A percentile compares a stretch with the other conserved stretches of the same genome.
phyloP scores from a whole-genome alignment of 148 eudicot species.

The Vaccinium myrtillus region DNA sequence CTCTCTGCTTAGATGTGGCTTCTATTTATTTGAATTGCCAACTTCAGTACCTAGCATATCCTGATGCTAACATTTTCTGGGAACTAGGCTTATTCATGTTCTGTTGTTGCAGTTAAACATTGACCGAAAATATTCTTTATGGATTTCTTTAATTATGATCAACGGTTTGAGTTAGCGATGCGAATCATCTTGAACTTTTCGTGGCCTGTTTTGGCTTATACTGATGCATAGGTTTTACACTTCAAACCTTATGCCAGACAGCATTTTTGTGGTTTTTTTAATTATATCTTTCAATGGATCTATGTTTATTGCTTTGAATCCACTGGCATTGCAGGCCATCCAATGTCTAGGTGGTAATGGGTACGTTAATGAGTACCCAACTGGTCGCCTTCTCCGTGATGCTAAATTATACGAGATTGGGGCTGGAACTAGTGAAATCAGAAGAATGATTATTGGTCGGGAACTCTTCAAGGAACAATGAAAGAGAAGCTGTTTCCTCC shows the following conservation, averaged over 20 bases:
- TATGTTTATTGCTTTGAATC: background rate
- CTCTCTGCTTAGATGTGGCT: background rate
- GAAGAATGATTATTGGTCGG: slow-evolving; percentile 89
- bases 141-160: background rate
- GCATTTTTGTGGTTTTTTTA: background rate
- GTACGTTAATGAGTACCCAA: slow-evolving; percentile 89
- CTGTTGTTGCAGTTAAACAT: background rate
- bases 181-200: background rate
- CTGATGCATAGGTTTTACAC: background rate
- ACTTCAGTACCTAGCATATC: background rate
- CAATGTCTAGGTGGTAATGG: slow-evolving; percentile 98
- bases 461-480: slow-evolving; percentile 75
- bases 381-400: slow-evolving; percentile 94
- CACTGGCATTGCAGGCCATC: slow-evolving; percentile 60
- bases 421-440: slow-evolving; percentile 96
- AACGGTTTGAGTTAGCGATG: background rate
- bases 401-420: slow-evolving; percentile 96
- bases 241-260: background rate
- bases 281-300: background rate
- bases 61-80: background rate
- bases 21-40: background rate
- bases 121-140: background rate
- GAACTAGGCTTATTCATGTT: background rate
- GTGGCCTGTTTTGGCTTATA: background rate
- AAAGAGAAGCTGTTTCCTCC: slow-evolving; percentile 8